Base-by-base conservation (phyloP, 2,329 filamentous ascomycete genomes). In the Colletotrichum orchidophilum region DNA sequence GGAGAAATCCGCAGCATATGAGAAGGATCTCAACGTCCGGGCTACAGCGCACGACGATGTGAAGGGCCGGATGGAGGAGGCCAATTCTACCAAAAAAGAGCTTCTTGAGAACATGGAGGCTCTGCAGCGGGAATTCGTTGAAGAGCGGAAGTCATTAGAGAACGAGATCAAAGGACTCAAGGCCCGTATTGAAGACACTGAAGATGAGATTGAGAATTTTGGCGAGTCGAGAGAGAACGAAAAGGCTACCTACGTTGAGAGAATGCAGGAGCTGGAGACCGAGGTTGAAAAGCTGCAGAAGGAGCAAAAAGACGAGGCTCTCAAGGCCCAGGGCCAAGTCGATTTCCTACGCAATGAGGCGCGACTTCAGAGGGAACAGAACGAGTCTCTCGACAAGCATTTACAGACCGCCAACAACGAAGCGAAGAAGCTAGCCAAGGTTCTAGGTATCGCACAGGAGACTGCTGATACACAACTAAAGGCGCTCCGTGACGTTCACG, bases 51-150 rank as follows among this genome's bases (percentile, higher is more conserved):
- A 89, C 78, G 88, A 84, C 75, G 87, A 90, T 75, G 89, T 88
- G 77, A 91, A 88, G 83, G 88, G 85, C 77, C 92, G 91, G 76
- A 88, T 97, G 72, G 91, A 96, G 73, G 96, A 98, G 80, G 94
- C 90, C 6, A 94, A 96, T 75, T 95, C 94, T 3, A 98, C 93
- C 1, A 99, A 99, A 81, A 93, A 93, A 76, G 96, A 98, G 80
- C 89, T 99, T 11, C 91, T 99, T 82, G 92, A 94, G 74, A 99
- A 99, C 77, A 94, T 99, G 84, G 95, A 98, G 78, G 92, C 95
- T 13, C 89, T 97, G 74, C 94, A 98, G 81, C 91, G 90, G 29
- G 96, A 98, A 77, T 98, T 97, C 75, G 87, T 93, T 42, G 91
- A 92, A 60, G 96, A 98, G 80, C 90, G 96, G 49, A 94, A 93